Conservation (phyloP, 148 eudicot species). For the Chenopodium formosanum region DNA sequence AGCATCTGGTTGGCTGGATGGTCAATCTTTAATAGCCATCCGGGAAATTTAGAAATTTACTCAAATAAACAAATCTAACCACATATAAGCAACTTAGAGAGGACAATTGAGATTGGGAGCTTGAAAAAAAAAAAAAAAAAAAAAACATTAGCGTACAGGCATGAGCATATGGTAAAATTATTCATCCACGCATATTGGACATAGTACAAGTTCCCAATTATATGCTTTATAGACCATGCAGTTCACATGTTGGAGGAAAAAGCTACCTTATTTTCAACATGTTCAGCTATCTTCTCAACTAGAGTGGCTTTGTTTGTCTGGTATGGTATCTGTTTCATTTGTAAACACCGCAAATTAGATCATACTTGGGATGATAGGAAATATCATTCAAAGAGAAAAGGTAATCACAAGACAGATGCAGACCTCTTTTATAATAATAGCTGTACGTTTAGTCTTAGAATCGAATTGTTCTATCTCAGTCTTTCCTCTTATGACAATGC, state of each 20-base stretch:
- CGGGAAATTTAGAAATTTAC: background rate
- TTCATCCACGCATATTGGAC: background rate
- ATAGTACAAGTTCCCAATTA: background rate
- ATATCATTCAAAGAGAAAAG: background rate
- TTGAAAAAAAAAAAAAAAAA: background rate
- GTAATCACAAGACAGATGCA: slow-evolving; percentile 1
- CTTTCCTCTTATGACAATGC: slow-evolving; percentile 86
- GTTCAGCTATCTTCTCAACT: slow-evolving; percentile 90
- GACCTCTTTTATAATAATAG: slow-evolving; percentile 92
- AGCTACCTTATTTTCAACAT: slow-evolving; percentile 83
- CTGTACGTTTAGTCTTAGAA: slow-evolving; percentile 69
- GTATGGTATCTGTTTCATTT: slow-evolving; percentile 78
- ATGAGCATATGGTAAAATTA: background rate
- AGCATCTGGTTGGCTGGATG: background rate
- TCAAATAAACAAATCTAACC: background rate
- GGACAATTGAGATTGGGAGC: background rate
- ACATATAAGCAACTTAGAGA: background rate
- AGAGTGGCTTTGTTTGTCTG: slow-evolving; percentile 96
- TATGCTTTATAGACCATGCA: background rate
- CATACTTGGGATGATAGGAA: background rate
- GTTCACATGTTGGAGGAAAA: slow-evolving; percentile 6
- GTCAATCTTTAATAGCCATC: background rate
- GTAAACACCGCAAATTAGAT: slow-evolving; percentile 20
- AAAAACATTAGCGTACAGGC: background rate
- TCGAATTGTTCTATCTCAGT: slow-evolving; percentile 77